Evolutionary conservation across 2,329 filamentous ascomycete species (phyloP), one percentile per base, ranked within the genome.

Genomic region (Tothia fuscella): DNA sequence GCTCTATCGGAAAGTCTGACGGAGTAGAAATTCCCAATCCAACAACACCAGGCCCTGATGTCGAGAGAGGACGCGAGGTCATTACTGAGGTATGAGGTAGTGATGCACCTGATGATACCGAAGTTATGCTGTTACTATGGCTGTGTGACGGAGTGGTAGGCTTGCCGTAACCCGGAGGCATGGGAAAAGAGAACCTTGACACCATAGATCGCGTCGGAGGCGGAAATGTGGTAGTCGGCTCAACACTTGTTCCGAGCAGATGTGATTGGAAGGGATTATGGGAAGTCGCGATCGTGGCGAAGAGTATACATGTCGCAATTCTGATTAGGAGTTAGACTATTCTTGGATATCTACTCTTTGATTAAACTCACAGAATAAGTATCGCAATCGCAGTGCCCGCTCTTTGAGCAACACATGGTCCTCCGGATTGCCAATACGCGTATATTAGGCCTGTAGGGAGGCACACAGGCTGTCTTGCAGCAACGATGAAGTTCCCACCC

Each of bases 401-500:
- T 6, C 59, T 53, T 19, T 50, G 54, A 4, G 55, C 42, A 5
- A 49, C 42, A 41, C 60, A 63, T 5, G 52, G 51, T n/a, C 47
- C 42, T 4, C 59, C 59, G 20, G 47, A 47, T 35, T 59, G 53
- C 58, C 59, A 62, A n/a, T 46, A 43, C 32, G 50, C 44, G 24
- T 52, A 48, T 6, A 46, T 49, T 5, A 47, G 33, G n/a, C 40
- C 50, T 10, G 45, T 42, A 19, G 51, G 43, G 14, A 57, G 42
- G 41, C 60, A 62, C 5, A 52, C 25, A 5, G 59, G 60, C 41
- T 54, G 53, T n/a, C 60, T 50, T 12, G 58, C 57, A 3, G 60
- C 56, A 10, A 56, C 47, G 30, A 63, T 60, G 46, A 62, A 52
- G 46, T 61, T 57, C 60, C 60, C 62, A 5, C 60, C 60, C 2